Percentiles rank a stretch among this genome's conserved stretches.
Evolutionary conservation across 352 stramenopile species (phyloP).

Genomic region (Globisporangium heterothallicum): DNA sequence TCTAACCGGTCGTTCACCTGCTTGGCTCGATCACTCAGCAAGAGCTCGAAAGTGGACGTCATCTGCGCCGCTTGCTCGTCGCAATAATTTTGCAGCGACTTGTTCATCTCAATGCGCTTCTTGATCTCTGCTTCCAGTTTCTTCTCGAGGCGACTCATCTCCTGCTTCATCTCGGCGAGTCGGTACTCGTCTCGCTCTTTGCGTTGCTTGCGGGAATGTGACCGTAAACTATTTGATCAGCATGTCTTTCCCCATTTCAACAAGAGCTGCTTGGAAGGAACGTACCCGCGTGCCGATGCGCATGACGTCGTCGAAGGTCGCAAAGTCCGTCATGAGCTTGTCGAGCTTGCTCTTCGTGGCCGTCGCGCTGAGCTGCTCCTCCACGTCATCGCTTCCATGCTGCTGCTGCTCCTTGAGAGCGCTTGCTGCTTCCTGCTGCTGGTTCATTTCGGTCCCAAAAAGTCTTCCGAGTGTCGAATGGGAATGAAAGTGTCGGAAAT

Average conservation of each 20-base stretch:
- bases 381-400: conserved; percentile 12
- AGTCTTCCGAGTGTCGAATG: too few species aligned
- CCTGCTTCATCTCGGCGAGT: conserved; percentile 89
- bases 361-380: conserved; percentile 45
- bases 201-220: conserved; percentile 42
- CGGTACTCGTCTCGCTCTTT: conserved; percentile 92
- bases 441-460: too few species aligned
- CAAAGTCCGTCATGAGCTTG: conserved; percentile 83
- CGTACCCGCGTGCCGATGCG: conserved; percentile 68
- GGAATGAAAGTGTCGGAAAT: too few species aligned
- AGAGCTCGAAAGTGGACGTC: conserved; percentile 68
- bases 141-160: conserved; percentile 88
- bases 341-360: conserved; percentile 80
- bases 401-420: conserved; percentile 7
- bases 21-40: conserved; percentile 75
- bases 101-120: conserved; percentile 93
- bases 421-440: too few species aligned
- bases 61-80: conserved; percentile 86
- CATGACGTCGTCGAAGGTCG: conserved; percentile 85
- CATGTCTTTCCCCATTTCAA: too few species aligned
- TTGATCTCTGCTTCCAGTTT: conserved; percentile 91
- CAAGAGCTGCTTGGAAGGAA: too few species aligned
- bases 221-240: too few species aligned
- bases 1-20: conserved; percentile 71
- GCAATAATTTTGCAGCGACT: conserved; percentile 88